Conservation (phyloP, 2,329 filamentous ascomycete species). For the Talaromyces atroroseus region DNA sequence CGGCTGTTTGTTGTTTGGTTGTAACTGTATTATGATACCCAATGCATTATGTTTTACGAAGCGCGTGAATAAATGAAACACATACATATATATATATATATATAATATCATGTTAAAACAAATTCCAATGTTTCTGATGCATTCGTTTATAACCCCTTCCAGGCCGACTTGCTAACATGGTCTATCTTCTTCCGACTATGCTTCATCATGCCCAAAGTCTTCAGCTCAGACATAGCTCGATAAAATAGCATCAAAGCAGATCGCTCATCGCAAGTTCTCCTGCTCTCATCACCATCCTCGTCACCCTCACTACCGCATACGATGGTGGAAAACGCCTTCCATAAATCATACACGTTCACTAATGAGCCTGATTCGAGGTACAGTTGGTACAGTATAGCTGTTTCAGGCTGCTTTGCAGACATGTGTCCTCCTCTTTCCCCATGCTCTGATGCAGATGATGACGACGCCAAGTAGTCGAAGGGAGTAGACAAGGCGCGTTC, state of each 20-base stretch:
- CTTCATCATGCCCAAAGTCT: conserved; percentile 81
- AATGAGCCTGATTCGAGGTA: conserved; percentile 58
- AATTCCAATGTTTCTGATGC: too few relatives aligned
- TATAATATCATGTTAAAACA: too few relatives aligned
- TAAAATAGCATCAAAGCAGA: conserved; percentile 70
- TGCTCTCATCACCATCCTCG: conserved; percentile 11
- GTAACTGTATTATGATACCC: conserved; percentile 25
- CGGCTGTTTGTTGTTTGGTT: not conserved
- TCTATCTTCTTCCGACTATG: conserved; percentile 85
- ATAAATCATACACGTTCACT: conserved; percentile 58
- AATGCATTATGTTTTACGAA: conserved; percentile 1
- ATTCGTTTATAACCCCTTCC: conserved; percentile 56
- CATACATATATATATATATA: too few relatives aligned
- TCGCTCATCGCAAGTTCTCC: conserved; percentile 25
- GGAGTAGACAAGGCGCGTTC: conserved; percentile 56
- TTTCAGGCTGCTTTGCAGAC: conserved; percentile 51
- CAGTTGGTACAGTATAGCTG: conserved; percentile 56
- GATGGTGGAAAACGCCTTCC: conserved; percentile 56
- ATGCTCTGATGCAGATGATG: conserved; percentile 37
- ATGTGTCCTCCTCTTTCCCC: conserved; percentile 28
- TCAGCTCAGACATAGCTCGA: conserved; percentile 74
- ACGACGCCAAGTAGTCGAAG: conserved; percentile 54
- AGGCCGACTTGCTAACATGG: conserved; percentile 76
- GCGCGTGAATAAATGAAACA: too few relatives aligned
- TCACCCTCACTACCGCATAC: conserved; percentile 30